Percentiles rank a stretch among this genome's conserved stretches.
Evolutionary conservation across 2,329 filamentous ascomycete species (phyloP).

Genomic region (Coniochaeta ligniaria): DNA sequence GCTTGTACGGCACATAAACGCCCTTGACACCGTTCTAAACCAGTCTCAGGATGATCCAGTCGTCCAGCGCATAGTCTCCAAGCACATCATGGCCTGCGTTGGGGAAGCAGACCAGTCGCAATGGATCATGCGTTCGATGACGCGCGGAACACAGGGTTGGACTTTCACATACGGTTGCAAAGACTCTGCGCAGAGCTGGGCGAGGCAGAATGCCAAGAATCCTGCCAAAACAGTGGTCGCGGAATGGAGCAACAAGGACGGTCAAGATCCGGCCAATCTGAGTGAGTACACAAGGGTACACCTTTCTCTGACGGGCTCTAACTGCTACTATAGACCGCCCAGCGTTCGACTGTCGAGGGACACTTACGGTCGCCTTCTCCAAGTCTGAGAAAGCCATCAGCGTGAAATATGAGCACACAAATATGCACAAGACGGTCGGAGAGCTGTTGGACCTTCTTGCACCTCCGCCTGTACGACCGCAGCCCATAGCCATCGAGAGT

Average conservation of each 20-base stretch:
- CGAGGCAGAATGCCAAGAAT: slow-evolving; percentile 34
- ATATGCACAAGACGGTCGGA: slow-evolving; percentile 47
- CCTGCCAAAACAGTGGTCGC: slow-evolving; percentile 33
- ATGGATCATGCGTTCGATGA: slow-evolving; percentile 40
- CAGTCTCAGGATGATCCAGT: slow-evolving; percentile 41
- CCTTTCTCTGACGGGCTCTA: not conserved
- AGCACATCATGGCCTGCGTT: slow-evolving; percentile 37
- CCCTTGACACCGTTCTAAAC: slow-evolving; percentile 37
- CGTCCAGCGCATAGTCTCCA: slow-evolving; percentile 41
- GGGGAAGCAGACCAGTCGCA: slow-evolving; percentile 37
- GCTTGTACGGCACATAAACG: slow-evolving; percentile 31
- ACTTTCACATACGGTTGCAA: slow-evolving; percentile 46
- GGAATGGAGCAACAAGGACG: slow-evolving; percentile 39
- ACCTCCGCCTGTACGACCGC: slow-evolving; percentile 31
- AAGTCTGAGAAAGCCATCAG: slow-evolving; percentile 38
- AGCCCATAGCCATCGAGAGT: slow-evolving; percentile 15
- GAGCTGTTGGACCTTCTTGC: slow-evolving; percentile 39
- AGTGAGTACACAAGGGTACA: slow-evolving; percentile 25
- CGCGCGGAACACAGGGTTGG: slow-evolving; percentile 41
- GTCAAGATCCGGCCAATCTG: slow-evolving; percentile 34
- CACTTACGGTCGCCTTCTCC: slow-evolving; percentile 41
- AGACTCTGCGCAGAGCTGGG: slow-evolving; percentile 45
- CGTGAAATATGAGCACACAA: slow-evolving; percentile 49
- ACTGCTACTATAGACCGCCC: slow-evolving; percentile 36
- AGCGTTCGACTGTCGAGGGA: slow-evolving; percentile 52